These are phyloP conservation scores for Phylloporus arenicola DNA, from an alignment of 768 basidiomycete species.

Conservation along the genomic window DNA sequence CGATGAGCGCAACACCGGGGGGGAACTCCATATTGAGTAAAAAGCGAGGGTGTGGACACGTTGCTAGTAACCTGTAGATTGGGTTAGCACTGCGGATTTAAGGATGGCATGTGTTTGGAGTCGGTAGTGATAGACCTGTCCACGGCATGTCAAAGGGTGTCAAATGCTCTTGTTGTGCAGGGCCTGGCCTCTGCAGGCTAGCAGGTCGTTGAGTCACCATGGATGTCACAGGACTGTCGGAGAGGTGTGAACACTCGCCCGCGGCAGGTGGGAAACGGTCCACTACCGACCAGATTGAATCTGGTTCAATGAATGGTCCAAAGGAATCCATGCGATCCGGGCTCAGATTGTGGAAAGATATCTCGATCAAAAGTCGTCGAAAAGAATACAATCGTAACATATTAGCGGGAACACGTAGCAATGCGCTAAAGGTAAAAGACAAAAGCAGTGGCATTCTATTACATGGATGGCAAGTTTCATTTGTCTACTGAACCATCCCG, in stretches of 20 bases:
- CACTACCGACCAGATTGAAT: too few relatives aligned
- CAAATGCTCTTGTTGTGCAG: too few relatives aligned
- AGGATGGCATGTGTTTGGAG: background rate
- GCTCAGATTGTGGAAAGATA: slow-evolving; percentile 1
- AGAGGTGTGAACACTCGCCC: too few relatives aligned
- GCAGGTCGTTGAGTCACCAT: too few relatives aligned
- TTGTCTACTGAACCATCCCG: slow-evolving; percentile 16
- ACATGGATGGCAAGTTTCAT: slow-evolving; percentile 16
- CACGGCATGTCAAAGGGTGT: too few relatives aligned
- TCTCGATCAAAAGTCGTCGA: slow-evolving; percentile 1
- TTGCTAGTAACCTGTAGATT: background rate
- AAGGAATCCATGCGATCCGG: background rate
- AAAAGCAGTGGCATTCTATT: slow-evolving; percentile 25
- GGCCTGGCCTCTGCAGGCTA: too few relatives aligned
- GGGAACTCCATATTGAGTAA: slow-evolving; percentile 14
- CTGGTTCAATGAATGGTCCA: background rate
- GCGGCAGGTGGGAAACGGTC: too few relatives aligned
- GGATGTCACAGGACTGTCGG: too few relatives aligned
- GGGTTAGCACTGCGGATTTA: background rate
- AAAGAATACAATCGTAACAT: slow-evolving; percentile 19
- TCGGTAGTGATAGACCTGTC: background rate
- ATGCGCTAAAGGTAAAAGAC: slow-evolving; percentile 5
- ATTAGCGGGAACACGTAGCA: slow-evolving; percentile 18
- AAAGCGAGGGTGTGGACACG: background rate
- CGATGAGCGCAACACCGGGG: slow-evolving; percentile 30